Percentiles rank a stretch among this genome's conserved stretches.
phyloP scores from a whole-genome alignment of 1,284 basidiomycete genomes.

The Entoloma clypeatum region DNA sequence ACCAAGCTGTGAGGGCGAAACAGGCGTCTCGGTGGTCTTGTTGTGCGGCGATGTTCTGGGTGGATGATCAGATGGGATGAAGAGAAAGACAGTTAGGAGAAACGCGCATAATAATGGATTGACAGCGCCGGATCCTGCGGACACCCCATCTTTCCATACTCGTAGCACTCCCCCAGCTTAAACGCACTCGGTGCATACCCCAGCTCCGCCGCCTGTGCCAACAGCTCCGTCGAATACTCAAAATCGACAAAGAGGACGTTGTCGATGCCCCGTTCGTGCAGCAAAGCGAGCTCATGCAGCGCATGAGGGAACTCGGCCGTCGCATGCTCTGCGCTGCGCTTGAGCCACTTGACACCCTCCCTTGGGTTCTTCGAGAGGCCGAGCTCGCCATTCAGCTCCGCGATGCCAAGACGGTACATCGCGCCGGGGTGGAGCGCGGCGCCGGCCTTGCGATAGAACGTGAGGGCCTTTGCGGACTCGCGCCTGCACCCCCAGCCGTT shows the following conservation, averaged over 20 bases:
- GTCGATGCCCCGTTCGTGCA: conserved; percentile 94
- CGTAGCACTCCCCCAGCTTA: conserved; percentile 96
- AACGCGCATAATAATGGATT: conserved; percentile 94
- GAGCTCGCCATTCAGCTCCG: conserved; percentile 95
- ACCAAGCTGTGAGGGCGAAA: conserved; percentile 98
- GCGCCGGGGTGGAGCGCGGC: conserved; percentile 91
- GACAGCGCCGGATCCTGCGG: conserved; percentile 96
- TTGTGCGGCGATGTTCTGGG: conserved; percentile 94
- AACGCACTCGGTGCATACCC: conserved; percentile 97
- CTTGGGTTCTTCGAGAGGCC: conserved; percentile 84
- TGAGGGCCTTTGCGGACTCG: conserved; percentile 88
- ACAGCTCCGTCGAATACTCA: conserved; percentile 91
- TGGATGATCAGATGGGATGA: conserved; percentile 13
- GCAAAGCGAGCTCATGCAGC: conserved; percentile 89
- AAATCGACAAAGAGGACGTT: conserved; percentile 96
- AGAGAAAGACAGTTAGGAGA: conserved; percentile 10
- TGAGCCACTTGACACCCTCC: conserved; percentile 98
- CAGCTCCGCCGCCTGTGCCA: conserved; percentile 93
- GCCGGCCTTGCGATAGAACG: conserved; percentile 93
- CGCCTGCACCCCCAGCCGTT: conserved; percentile 97
- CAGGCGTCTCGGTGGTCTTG: conserved; percentile 96
- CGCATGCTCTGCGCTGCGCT: conserved; percentile 92
- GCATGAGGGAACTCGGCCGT: conserved; percentile 96
- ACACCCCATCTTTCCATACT: conserved; percentile 98
- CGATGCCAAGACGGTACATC: conserved; percentile 95